A percentile compares a stretch with the other conserved stretches of the same genome.
Conservation (phyloP, 495 filamentous ascomycete genomes). For the Tetracladium marchalianum region DNA sequence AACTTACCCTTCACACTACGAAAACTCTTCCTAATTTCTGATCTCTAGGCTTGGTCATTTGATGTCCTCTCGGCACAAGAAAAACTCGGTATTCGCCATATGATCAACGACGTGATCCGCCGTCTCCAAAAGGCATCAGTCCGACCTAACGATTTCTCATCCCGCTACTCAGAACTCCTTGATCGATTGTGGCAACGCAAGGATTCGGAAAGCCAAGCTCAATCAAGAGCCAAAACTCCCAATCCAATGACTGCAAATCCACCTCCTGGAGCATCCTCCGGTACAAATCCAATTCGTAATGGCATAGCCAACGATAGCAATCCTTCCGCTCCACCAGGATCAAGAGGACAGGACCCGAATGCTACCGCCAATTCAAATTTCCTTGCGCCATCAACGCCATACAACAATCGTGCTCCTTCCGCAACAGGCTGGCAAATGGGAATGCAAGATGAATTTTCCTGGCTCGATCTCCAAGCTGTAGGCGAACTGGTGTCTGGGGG, state of each 20-base stretch:
- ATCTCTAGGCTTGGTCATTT: constrained; percentile 6
- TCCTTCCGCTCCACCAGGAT: too few species aligned
- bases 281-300: not conserved
- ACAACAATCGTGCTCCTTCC: not conserved
- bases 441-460: constrained; percentile 12
- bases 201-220: constrained; percentile 1
- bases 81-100: constrained; percentile 13
- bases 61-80: constrained; percentile 10
- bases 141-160: constrained; percentile 9
- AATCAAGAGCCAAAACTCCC: not conserved
- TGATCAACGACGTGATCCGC: constrained; percentile 12
- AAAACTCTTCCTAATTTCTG: not conserved
- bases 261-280: not conserved
- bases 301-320: not conserved
- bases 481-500: constrained; percentile 7
- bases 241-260: too few species aligned
- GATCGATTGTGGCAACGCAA: constrained; percentile 11
- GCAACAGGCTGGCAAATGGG: not conserved
- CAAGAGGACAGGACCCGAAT: too few species aligned
- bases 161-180: constrained; percentile 8
- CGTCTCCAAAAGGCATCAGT: constrained; percentile 9
- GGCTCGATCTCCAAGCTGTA: constrained; percentile 14
- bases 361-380: too few species aligned
- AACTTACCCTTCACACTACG: not conserved
- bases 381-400: too few species aligned